These are phyloP conservation scores for Xylaria intraflava DNA, from an alignment of 495 filamentous ascomycete species.

Conservation along the genomic window DNA sequence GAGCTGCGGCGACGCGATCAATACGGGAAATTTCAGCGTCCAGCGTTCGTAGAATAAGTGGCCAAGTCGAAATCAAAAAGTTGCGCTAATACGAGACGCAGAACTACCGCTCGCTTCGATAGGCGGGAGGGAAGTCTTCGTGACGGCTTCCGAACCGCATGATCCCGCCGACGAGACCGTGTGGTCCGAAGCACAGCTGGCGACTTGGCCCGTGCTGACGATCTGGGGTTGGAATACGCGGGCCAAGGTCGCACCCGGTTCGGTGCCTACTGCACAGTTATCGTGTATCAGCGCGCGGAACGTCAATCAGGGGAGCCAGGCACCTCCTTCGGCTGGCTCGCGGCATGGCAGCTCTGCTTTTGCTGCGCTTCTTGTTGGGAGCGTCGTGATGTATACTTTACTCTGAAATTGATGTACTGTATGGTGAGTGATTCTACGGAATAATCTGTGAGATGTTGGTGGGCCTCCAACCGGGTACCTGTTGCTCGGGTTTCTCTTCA, in stretches of 20 bases:
- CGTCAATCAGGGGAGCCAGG: constrained; percentile 6
- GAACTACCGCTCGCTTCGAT: constrained; percentile 19
- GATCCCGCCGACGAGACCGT: constrained; percentile 14
- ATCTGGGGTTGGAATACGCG: constrained; percentile 23
- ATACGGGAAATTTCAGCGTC: constrained; percentile 16
- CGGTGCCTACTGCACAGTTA: constrained; percentile 14
- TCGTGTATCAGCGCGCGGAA: constrained; percentile 17
- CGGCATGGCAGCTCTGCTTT: background rate
- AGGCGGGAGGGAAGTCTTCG: constrained; percentile 19
- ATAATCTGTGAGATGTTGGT: background rate
- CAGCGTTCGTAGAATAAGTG: constrained; percentile 13
- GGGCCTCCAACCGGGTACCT: too few species aligned
- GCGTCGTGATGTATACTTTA: background rate
- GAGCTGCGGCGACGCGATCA: constrained; percentile 16
- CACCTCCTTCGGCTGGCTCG: constrained; percentile 1
- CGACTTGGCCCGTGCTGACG: constrained; percentile 19
- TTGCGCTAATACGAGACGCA: background rate
- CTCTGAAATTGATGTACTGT: background rate
- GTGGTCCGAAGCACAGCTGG: constrained; percentile 9
- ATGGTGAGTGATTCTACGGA: too few species aligned
- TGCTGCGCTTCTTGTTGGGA: background rate
- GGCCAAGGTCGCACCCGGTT: constrained; percentile 13
- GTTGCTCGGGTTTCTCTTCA: too few species aligned
- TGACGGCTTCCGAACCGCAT: constrained; percentile 18
- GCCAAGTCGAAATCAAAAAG: too few species aligned